These are phyloP conservation scores for Candida buenavistaensis DNA, from an alignment of 1,139 yeast genomes.

Conservation along the genomic window DNA sequence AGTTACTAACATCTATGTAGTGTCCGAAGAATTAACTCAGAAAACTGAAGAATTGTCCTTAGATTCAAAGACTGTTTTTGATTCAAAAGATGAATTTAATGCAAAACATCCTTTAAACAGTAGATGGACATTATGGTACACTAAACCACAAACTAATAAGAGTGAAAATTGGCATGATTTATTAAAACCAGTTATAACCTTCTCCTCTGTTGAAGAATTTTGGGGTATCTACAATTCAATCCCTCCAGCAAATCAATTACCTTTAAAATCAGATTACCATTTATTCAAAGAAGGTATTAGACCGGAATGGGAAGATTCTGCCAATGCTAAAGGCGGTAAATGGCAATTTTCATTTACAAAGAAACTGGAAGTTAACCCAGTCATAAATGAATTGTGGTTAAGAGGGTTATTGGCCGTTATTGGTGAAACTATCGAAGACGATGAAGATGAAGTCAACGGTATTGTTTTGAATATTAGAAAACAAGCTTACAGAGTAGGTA, in stretches of 20 bases:
- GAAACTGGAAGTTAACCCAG: constrained; percentile 57
- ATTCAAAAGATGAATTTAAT: constrained; percentile 66
- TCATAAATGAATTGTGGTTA: constrained; percentile 91
- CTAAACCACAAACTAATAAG: constrained; percentile 81
- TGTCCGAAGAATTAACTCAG: constrained; percentile 56
- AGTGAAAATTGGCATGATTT: constrained; percentile 92
- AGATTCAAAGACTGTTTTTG: constrained; percentile 60
- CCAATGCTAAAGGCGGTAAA: constrained; percentile 90
- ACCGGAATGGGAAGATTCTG: constrained; percentile 98
- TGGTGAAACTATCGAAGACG: constrained; percentile 94
- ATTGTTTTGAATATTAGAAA: constrained; percentile 88
- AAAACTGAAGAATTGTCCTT: constrained; percentile 55
- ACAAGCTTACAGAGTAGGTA: constrained; percentile 79
- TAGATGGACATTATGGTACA: constrained; percentile 97
- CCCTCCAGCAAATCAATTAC: constrained; percentile 90
- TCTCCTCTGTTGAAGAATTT: constrained; percentile 93
- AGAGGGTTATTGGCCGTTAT: constrained; percentile 86
- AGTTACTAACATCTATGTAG: constrained; percentile 12
- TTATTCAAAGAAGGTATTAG: constrained; percentile 91
- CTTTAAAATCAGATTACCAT: constrained; percentile 91
- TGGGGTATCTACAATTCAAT: constrained; percentile 98
- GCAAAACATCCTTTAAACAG: constrained; percentile 90
- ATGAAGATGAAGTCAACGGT: constrained; percentile 90
- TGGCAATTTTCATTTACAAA: constrained; percentile 77
- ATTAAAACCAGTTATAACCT: constrained; percentile 89